Evolutionary conservation across 495 filamentous ascomycete species (phyloP), one percentile per base, ranked within the genome.

Genomic region (Gamarada debralockiae): DNA sequence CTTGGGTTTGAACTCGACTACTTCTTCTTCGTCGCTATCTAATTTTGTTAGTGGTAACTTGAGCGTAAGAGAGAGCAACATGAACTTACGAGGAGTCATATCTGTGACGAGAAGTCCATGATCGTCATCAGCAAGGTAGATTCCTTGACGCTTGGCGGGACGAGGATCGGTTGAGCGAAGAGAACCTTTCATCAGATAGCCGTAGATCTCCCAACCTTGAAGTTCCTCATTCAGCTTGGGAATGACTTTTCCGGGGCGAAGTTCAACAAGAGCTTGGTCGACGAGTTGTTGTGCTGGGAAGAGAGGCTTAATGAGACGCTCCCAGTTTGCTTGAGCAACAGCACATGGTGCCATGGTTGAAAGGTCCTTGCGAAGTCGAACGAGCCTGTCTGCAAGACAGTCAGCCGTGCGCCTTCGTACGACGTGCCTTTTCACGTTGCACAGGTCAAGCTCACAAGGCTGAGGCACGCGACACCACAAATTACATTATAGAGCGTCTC

Each of bases 1-100:
- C 67, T 98, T 98, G 5, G 92, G 90, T 62, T 98, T 98, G 59
- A 97, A 82, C 66, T 98, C 89, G 20, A 90, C 33, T 24, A 58
- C 24, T 4, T 15, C 6, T 5, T 52, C 37, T 12, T 15, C 60
- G 23, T 55, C 61, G 15, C 7, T 24, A 15, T 23, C 40, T 52
- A 22, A 20, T 41, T 14, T 27, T 1, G 12, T 52, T 21, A 46
- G 37, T 25, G 6, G n/a, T 37, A 10, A 7, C 13, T 22, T 22
- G 12, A 15, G 34, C 5, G 21, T 25, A 18, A 3, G 5, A 18
- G n/a, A 1, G n/a, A 29, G 27, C 27, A 5, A 10, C 27, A 20
- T 25, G 23, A 24, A 45, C 52, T 18, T 47, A 55, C 59, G n/a
- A 27, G 76, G 67, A 0, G 79, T 82, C 92, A 97, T 96, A 59